Base-by-base conservation (phyloP, 2,329 filamentous ascomycete genomes). In the Balansia obtecta region DNA sequence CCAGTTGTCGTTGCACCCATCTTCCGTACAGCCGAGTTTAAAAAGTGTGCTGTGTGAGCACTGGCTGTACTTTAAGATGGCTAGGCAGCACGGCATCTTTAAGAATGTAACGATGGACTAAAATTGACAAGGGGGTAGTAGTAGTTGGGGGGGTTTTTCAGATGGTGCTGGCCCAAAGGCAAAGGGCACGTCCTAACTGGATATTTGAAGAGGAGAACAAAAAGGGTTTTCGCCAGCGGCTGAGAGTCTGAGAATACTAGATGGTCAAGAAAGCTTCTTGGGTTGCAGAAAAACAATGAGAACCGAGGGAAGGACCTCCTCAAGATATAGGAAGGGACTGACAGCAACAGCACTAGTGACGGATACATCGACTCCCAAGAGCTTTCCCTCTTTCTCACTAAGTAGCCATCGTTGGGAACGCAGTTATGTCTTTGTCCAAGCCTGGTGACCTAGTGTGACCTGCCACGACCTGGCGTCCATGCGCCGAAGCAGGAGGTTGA, bases 11-110 rank as follows among this genome's bases (percentile, higher is more conserved):
- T 52, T 37, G 58, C 63, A 65, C 43, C 15, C n/a, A 3, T 48
- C 16, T 2, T 41, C 45, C 2, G 58, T 61, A 57, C 63, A 65
- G 39, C 57, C 58, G 22, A 63, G 43, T 49, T 63, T 64, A 53
- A 55, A 54, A 16, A 64, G 53, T 15, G 18, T 54, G 43, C 45
- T 55, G 51, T 65, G 63, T 15, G 43, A n/a, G 49, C 63, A 65
- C 46, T 52, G 55, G 5, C 39, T 48, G 51, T 51, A 63, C 16
- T 56, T 53, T 7, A 63, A 40, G 20, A 63, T 59, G 42, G 55
- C 56, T 40, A 64, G 51, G 48, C 58, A 61, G 55, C 63, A 65
- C 22, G 61, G 59, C 63, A 65, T 65, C 11, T 37, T 15, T n/a
- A n/a, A n/a, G n/a, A n/a, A n/a, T n/a, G n/a, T n/a, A n/a, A n/a